phyloP scores from a whole-genome alignment of 108 stramenopile species.

The Nitzschia sp. region DNA sequence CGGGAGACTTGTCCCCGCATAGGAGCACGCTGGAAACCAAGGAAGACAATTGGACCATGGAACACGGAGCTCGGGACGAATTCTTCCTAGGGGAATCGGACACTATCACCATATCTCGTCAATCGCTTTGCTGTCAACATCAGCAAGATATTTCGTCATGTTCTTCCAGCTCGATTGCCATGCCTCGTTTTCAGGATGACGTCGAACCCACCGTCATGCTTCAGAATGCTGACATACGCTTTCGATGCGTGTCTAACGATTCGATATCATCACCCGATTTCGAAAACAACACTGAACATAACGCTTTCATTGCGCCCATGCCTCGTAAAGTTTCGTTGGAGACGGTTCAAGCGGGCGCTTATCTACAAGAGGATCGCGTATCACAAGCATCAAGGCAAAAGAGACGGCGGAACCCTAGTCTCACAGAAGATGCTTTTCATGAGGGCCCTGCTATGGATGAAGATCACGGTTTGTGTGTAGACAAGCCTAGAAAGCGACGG shows the following conservation, averaged over 20 bases:
- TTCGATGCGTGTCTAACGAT: conserved; percentile 7
- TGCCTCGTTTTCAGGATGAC: not conserved
- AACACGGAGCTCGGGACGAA: too few relatives aligned
- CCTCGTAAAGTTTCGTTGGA: conserved; percentile 8
- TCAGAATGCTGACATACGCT: not conserved
- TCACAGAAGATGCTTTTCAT: not conserved
- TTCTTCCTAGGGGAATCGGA: too few relatives aligned
- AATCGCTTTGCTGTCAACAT: too few relatives aligned
- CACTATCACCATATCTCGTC: too few relatives aligned
- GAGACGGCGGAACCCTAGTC: conserved; percentile 6
- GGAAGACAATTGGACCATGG: not conserved
- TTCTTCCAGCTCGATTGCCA: not conserved
- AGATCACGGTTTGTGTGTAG: not conserved
- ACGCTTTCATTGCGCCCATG: conserved; percentile 1
- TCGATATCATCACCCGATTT: not conserved
- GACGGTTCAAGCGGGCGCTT: not conserved
- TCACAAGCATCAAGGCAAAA: not conserved
- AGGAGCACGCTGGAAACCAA: conserved; percentile 3
- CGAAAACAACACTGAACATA: not conserved
- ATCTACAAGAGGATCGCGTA: not conserved
- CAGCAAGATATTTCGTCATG: too few relatives aligned
- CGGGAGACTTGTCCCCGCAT: conserved; percentile 12
- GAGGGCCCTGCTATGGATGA: conserved; percentile 7
- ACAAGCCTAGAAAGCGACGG: conserved; percentile 5
- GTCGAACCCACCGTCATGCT: too few relatives aligned